Conservation (phyloP, 345 rosid genomes). For the Draba incana region DNA sequence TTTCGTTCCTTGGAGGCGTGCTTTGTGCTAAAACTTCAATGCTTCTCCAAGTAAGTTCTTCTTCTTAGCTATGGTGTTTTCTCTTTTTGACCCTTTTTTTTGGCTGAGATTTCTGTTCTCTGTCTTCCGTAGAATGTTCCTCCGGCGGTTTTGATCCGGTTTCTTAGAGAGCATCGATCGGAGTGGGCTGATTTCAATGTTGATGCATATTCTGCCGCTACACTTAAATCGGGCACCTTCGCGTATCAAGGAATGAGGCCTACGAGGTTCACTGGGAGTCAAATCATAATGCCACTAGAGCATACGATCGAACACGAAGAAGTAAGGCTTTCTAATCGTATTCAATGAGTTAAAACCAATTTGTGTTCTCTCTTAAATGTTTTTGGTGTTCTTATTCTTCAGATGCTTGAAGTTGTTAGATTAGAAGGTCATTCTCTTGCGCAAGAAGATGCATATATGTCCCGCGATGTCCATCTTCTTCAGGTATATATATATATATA, state of each 20-base stretch:
- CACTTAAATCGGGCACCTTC: conserved; percentile 76
- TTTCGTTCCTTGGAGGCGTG: conserved; percentile 81
- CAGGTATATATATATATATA: conserved; percentile 60
- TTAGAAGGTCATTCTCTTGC: conserved; percentile 93
- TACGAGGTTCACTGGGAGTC: conserved; percentile 93
- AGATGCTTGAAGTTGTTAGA: conserved; percentile 94
- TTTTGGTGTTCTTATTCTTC: conserved; percentile 28
- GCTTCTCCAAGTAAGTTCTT: conserved; percentile 79
- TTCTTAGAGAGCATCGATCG: conserved; percentile 94
- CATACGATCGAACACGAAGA: conserved; percentile 98
- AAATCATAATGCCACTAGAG: conserved; percentile 94
- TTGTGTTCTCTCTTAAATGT: background rate
- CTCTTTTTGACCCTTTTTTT: background rate
- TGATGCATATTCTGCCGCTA: conserved; percentile 94
- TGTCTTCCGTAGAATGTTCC: conserved; percentile 70
- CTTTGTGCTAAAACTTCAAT: conserved; percentile 99
- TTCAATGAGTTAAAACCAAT: background rate
- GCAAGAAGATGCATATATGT: conserved; percentile 93
- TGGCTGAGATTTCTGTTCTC: background rate
- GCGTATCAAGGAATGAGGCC: conserved; percentile 94
- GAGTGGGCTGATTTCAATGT: conserved; percentile 99
- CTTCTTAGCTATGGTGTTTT: background rate
- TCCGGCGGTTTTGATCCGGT: conserved; percentile 92
- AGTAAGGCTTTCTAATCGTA: conserved; percentile 46
- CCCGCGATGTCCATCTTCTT: conserved; percentile 90